phyloP scores from a whole-genome alignment of 352 stramenopile genomes.

The Lagenidium sp. region DNA sequence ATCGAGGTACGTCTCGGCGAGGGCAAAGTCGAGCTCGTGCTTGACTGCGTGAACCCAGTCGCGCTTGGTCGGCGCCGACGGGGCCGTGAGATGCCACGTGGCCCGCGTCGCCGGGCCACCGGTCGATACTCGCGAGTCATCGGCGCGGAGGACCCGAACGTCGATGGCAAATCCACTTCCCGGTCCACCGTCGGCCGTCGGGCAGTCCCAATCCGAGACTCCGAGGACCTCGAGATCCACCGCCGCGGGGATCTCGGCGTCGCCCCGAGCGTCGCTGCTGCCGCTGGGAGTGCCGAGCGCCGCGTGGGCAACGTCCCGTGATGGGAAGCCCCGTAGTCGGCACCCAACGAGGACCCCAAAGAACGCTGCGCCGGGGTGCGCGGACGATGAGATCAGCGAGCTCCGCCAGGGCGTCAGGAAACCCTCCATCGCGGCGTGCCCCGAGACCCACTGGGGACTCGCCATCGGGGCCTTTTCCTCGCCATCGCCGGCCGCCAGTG shows the following conservation, averaged over 20 bases:
- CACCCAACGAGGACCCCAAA: conserved; percentile 11
- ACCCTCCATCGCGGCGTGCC: conserved; percentile 41
- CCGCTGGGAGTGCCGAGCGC: not conserved
- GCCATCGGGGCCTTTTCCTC: conserved; percentile 10
- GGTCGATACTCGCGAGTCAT: too few species aligned
- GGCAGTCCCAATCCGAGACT: conserved; percentile 33
- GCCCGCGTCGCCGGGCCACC: not conserved
- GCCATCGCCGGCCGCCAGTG: not conserved
- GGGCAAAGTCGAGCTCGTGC: conserved; percentile 46
- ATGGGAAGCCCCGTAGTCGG: conserved; percentile 7
- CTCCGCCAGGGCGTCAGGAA: conserved; percentile 28
- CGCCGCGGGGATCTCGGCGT: not conserved
- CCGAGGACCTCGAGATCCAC: conserved; percentile 29
- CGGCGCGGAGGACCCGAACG: not conserved
- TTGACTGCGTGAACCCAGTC: conserved; percentile 48
- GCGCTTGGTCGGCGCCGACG: conserved; percentile 21
- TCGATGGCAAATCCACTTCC: conserved; percentile 1
- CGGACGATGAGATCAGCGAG: not conserved
- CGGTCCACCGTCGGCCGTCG: not conserved
- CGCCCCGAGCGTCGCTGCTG: too few species aligned
- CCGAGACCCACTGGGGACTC: conserved; percentile 11
- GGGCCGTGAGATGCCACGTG: conserved; percentile 27
- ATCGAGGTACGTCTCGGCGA: conserved; percentile 48
- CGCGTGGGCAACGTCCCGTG: not conserved
- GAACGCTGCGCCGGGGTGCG: not conserved